A percentile compares a stretch with the other conserved stretches of the same genome.
Conservation (phyloP, 2,329 filamentous ascomycete species). For the Hymenoscyphus fraxineus region DNA sequence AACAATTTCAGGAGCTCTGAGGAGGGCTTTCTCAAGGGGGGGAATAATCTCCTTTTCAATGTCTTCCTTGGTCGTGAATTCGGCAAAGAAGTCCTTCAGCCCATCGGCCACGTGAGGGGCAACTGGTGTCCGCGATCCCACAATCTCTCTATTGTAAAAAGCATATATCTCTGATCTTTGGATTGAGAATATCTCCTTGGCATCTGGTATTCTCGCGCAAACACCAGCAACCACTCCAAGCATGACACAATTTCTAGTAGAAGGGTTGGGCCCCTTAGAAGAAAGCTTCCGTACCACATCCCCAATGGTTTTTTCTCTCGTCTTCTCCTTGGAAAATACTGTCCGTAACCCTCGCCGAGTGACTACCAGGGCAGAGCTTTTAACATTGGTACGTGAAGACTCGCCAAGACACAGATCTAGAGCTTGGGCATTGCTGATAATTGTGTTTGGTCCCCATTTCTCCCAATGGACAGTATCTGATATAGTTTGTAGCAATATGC, state of each 20-base stretch:
- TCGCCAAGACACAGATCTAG: constrained; percentile 74
- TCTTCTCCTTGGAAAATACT: constrained; percentile 56
- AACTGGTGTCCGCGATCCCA: constrained; percentile 71
- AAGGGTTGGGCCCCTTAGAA: constrained; percentile 60
- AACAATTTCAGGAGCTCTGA: constrained; percentile 87
- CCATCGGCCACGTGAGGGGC: constrained; percentile 69
- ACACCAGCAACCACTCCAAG: constrained; percentile 87
- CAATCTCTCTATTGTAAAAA: constrained; percentile 81
- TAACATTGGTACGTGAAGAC: constrained; percentile 60
- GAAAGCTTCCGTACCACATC: constrained; percentile 65
- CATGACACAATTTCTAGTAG: constrained; percentile 68
- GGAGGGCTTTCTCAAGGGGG: constrained; percentile 79
- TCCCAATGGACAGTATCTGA: constrained; percentile 60
- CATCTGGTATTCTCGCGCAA: constrained; percentile 64
- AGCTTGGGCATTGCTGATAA: constrained; percentile 66
- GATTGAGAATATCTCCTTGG: constrained; percentile 58
- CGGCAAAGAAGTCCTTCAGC: constrained; percentile 76
- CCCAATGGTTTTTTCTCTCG: constrained; percentile 24
- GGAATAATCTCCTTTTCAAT: constrained; percentile 73
- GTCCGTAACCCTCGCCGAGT: constrained; percentile 77
- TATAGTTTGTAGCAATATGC: constrained; percentile 70
- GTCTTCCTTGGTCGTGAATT: constrained; percentile 71
- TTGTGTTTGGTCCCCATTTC: constrained; percentile 59
- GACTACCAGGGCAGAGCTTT: constrained; percentile 69
- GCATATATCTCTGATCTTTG: constrained; percentile 71